Evolutionary conservation across 2,329 filamentous ascomycete species (phyloP).

Genomic region (Monosporascus cannonballus): DNA sequence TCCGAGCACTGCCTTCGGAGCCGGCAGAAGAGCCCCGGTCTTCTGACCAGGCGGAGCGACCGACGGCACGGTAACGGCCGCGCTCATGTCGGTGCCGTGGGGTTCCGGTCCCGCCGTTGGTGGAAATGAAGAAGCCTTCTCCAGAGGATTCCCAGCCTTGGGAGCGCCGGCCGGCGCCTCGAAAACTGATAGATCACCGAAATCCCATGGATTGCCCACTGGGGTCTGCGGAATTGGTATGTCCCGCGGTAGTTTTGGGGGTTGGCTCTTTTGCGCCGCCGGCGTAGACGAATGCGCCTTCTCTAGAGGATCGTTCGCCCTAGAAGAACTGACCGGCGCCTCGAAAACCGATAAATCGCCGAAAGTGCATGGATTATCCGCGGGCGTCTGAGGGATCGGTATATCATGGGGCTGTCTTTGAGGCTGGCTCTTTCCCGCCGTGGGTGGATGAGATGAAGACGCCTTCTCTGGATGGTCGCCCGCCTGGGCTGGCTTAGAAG

Average conservation of each 20-base stretch:
- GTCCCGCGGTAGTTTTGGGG: background rate
- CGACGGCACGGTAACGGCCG: background rate
- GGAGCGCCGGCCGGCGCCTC: conserved; percentile 1
- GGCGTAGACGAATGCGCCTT: no score
- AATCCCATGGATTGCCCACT: conserved; percentile 4
- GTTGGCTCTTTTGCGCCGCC: background rate
- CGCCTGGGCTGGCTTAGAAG: background rate
- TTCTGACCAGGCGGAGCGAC: background rate
- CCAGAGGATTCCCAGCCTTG: background rate
- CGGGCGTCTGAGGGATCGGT: background rate
- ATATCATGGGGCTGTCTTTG: background rate
- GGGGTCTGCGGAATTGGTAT: background rate
- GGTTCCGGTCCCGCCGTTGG: background rate
- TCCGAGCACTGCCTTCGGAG: conserved; percentile 6
- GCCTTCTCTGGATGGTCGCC: no score
- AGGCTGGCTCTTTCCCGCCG: background rate
- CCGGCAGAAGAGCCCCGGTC: background rate
- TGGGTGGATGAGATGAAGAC: no score
- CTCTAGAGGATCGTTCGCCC: background rate
- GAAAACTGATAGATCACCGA: conserved; percentile 8
- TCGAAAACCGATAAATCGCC: conserved; percentile 18
- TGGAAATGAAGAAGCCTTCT: no score
- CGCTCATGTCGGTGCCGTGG: background rate
- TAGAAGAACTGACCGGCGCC: background rate
- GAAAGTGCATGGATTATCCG: conserved; percentile 10